Percentiles rank a stretch among this genome's conserved stretches.
Conservation (phyloP, 2,329 filamentous ascomycete species). For the Pseudogymnoascus sp. region DNA sequence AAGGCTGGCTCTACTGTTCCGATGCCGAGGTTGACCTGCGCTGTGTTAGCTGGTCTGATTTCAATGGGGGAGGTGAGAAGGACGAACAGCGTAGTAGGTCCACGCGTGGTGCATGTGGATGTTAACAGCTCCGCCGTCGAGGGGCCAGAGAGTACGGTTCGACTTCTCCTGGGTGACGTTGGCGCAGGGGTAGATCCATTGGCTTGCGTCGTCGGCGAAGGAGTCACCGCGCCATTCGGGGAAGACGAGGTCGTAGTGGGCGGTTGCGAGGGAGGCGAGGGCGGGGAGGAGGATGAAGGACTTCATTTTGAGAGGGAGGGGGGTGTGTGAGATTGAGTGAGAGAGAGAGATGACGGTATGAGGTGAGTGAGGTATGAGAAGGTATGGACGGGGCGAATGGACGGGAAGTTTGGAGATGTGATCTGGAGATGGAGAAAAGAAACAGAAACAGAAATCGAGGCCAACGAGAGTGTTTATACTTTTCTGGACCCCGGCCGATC, state of each 20-base stretch:
- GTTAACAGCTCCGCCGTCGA: slow-evolving; percentile 41
- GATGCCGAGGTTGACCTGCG: slow-evolving; percentile 40
- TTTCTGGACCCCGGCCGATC: neutral
- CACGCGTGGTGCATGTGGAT: slow-evolving; percentile 44
- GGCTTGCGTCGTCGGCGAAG: slow-evolving; percentile 27
- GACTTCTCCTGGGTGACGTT: slow-evolving; percentile 35
- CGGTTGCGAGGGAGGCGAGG: slow-evolving; percentile 38
- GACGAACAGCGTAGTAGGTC: slow-evolving; percentile 28
- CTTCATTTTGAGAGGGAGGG: slow-evolving; percentile 24
- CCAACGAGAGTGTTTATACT: slow-evolving; percentile 1
- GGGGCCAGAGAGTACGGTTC: slow-evolving; percentile 40
- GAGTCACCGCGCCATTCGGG: slow-evolving; percentile 43
- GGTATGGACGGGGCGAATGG: neutral
- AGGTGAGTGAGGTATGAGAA: neutral
- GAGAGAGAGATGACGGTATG: neutral
- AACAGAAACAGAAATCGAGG: neutral
- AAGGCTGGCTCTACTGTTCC: slow-evolving; percentile 50
- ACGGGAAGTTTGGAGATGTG: neutral
- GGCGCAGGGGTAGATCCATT: slow-evolving; percentile 34
- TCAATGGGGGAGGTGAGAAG: neutral
- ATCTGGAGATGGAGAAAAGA: neutral
- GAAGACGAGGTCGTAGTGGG: slow-evolving; percentile 49
- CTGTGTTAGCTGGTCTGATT: too few relatives aligned
- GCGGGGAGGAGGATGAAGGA: slow-evolving; percentile 30
- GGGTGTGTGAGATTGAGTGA: neutral